Evolutionary conservation across 805 yeast species (phyloP).

Genomic region (Metschnikowia vanudenii): DNA sequence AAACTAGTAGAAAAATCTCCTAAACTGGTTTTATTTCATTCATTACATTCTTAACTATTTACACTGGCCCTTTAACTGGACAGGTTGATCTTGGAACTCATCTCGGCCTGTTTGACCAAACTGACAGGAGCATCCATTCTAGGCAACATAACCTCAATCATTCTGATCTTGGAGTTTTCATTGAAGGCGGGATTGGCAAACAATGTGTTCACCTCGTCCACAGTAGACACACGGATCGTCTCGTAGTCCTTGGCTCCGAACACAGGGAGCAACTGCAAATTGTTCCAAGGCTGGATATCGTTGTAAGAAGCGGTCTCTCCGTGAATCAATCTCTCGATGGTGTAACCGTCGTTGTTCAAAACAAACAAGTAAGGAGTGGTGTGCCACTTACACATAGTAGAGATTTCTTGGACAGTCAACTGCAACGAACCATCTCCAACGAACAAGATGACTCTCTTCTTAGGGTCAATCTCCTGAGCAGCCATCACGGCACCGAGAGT

Average conservation of each 20-base stretch:
- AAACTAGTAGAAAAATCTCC: too few relatives aligned
- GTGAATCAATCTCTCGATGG: constrained; percentile 41
- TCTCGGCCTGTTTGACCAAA: constrained; percentile 37
- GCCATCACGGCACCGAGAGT: constrained; percentile 31
- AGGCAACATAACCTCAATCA: constrained; percentile 37
- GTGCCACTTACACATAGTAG: constrained; percentile 36
- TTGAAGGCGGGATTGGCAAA: constrained; percentile 29
- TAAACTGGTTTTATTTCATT: too few relatives aligned
- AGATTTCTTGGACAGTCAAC: constrained; percentile 41
- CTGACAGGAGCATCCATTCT: constrained; percentile 39
- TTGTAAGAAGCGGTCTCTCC: constrained; percentile 38
- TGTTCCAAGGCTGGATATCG: constrained; percentile 41
- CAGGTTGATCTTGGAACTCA: constrained; percentile 29
- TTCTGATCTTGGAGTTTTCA: constrained; percentile 31
- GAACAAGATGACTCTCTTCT: constrained; percentile 37
- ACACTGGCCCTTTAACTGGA: neutral
- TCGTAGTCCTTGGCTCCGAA: constrained; percentile 34
- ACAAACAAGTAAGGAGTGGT: constrained; percentile 38
- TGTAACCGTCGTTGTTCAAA: constrained; percentile 41
- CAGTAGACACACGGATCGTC: constrained; percentile 25
- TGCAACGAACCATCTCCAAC: constrained; percentile 46
- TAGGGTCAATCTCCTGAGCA: constrained; percentile 26
- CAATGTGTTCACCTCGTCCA: constrained; percentile 26
- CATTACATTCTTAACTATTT: neutral
- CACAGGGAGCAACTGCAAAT: constrained; percentile 31